Conservation (phyloP, 441 rosid genomes). For the Omphalea diandra region DNA sequence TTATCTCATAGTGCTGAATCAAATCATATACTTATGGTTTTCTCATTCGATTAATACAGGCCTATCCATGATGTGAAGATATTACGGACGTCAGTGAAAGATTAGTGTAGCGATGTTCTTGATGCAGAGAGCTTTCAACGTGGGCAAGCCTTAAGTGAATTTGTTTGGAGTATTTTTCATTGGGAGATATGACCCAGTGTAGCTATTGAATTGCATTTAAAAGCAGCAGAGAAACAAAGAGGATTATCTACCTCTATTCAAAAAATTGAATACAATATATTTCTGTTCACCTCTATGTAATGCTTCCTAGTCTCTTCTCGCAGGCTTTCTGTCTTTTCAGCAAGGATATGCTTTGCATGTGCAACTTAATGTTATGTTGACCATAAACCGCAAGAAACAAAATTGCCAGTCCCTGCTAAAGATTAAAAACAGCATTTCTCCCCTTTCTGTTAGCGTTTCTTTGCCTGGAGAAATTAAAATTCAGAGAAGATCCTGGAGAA, state of each 20-base stretch:
- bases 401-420: no score
- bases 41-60: no score
- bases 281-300: background rate
- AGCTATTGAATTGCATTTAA: background rate
- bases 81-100: conserved; percentile 73
- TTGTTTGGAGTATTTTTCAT: no score
- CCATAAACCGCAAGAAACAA: background rate
- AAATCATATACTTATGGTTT: background rate
- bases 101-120: conserved; percentile 30
- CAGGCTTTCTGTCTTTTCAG: background rate
- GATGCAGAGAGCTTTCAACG: background rate
- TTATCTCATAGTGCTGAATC: no score
- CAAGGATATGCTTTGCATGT: no score
- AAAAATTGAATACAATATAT: background rate
- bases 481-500: no score
- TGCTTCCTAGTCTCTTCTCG: no score
- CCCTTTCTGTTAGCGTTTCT: no score
- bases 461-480: no score
- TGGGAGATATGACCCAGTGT: background rate
- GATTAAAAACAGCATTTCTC: no score
- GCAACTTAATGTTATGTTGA: background rate
- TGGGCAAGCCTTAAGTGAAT: conserved; percentile 4
- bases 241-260: background rate
- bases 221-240: background rate
- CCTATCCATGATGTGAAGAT: conserved; percentile 96